Evolutionary conservation across 495 filamentous ascomycete species (phyloP).

Genomic region (Lasiosphaeria ovina): DNA sequence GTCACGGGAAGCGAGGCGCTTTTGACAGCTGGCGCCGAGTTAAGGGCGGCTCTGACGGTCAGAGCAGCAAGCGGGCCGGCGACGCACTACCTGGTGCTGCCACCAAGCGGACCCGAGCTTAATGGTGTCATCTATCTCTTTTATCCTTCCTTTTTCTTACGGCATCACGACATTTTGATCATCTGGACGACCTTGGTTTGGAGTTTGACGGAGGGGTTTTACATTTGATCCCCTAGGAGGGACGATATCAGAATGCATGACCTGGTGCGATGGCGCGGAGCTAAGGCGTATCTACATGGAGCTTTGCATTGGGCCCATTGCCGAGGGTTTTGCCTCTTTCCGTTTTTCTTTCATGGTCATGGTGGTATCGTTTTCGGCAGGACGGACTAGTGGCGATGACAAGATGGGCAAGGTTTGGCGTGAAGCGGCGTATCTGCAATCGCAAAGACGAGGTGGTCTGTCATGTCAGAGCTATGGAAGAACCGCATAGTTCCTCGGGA

Average conservation of each 20-base stretch:
- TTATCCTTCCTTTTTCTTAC: background rate
- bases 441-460: constrained; percentile 6
- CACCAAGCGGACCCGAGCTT: constrained; percentile 40
- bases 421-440: background rate
- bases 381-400: no score
- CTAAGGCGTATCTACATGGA: background rate
- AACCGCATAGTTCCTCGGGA: constrained; percentile 12
- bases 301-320: constrained; percentile 5
- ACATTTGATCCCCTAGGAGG: constrained; percentile 9
- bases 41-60: constrained; percentile 43
- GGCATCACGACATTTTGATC: constrained; percentile 1
- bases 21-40: constrained; percentile 65
- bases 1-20: constrained; percentile 51
- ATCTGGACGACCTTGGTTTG: background rate
- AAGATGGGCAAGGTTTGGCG: background rate
- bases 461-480: constrained; percentile 11
- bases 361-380: background rate
- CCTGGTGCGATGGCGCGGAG: constrained; percentile 1
- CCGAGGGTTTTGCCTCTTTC: constrained; percentile 6
- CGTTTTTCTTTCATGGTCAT: constrained; percentile 9
- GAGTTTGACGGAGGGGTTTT: background rate
- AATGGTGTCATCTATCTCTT: constrained; percentile 12
- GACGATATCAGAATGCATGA: constrained; percentile 5
- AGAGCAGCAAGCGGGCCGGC: constrained; percentile 46
- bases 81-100: constrained; percentile 34